Base-by-base conservation (phyloP, 768 basidiomycete species). In the Mycena kentingensis region DNA sequence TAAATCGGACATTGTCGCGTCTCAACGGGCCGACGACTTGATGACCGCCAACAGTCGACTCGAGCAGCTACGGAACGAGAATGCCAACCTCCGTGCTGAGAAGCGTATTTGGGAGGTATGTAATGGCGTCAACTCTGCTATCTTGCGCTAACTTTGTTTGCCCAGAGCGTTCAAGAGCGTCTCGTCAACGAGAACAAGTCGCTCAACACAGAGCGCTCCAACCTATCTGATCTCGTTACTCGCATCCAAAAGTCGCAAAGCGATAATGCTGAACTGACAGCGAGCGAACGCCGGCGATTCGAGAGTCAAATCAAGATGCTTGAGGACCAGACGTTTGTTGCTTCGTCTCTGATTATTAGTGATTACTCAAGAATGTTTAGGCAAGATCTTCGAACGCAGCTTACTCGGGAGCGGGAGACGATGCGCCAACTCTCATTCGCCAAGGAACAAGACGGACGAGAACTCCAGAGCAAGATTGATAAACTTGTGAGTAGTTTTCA, bases 221-320 rank as follows among this genome's bases (percentile, higher is more conserved):
- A 90, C 54, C 76, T 97, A 3, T 84, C 90, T 2, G 91, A 94
- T 65, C 77, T 97, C 24, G 92, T 96, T 83, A 75, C 79, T 22
- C 95, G 91, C 64, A 85, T 96, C 21, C 92, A 94, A 70, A 88
- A 82, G 63, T 93, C 97, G 84, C 90, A 93, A 61, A 83, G 82
- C 49, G 95, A 97, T 60, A 76, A 91, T 6, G 93, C 95, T 64
- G 80, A 85, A 44, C 88, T 88, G 0, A 84, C 87, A 5, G 85
- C 88, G 65, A 95, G 91, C 52, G 90, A 95, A 60, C 81, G 90
- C 18, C 76, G 83, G 13, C 82, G 92, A 7, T 71, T 95, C 28
- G 93, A 97, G 68, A 84, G 76, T 49, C 87, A 93, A 61, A 70
- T 93, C 35, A 83, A 90, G 60, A 77, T 87, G 70, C 70, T 93